Evolutionary conservation across 352 stramenopile genomes (phyloP).

Genomic region (Globisporangium yorkense): DNA sequence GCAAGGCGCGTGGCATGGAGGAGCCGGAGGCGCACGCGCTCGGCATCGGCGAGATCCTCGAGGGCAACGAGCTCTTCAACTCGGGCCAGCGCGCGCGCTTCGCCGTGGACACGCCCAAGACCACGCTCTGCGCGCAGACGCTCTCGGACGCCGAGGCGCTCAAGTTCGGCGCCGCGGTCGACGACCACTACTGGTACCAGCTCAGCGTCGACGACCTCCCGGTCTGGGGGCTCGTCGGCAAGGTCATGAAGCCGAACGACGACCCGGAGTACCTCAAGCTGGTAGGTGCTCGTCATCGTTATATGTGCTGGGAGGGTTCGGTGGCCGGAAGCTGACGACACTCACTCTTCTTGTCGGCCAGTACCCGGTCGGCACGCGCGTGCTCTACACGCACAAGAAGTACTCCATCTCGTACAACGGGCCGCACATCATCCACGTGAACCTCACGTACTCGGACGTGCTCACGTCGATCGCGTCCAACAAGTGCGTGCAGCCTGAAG

Average conservation of each 20-base stretch:
- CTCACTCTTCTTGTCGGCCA: conserved; percentile 9
- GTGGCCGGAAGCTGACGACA: background rate
- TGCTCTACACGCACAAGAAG: conserved; percentile 97
- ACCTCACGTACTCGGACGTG: conserved; percentile 93
- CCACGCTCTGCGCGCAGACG: conserved; percentile 70
- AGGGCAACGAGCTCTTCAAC: conserved; percentile 94
- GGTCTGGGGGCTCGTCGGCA: conserved; percentile 97
- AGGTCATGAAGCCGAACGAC: conserved; percentile 91
- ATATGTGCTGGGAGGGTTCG: background rate
- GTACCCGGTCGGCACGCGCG: conserved; percentile 67
- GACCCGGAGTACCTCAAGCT: conserved; percentile 78
- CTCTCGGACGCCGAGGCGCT: conserved; percentile 66
- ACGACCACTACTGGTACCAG: conserved; percentile 99
- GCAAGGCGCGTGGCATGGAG: conserved; percentile 84
- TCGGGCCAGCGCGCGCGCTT: conserved; percentile 86
- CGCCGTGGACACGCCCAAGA: conserved; percentile 51
- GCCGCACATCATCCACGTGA: conserved; percentile 97
- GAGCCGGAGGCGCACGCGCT: conserved; percentile 80
- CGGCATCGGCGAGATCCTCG: conserved; percentile 94
- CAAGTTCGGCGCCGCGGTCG: conserved; percentile 71
- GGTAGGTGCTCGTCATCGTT: conserved; percentile 11
- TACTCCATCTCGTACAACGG: conserved; percentile 97
- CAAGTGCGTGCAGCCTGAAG: conserved; percentile 30
- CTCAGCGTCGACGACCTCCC: conserved; percentile 98
- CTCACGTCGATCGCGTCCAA: conserved; percentile 81